Base-by-base conservation (phyloP, 768 basidiomycete genomes). In the Trametes gibbosa region DNA sequence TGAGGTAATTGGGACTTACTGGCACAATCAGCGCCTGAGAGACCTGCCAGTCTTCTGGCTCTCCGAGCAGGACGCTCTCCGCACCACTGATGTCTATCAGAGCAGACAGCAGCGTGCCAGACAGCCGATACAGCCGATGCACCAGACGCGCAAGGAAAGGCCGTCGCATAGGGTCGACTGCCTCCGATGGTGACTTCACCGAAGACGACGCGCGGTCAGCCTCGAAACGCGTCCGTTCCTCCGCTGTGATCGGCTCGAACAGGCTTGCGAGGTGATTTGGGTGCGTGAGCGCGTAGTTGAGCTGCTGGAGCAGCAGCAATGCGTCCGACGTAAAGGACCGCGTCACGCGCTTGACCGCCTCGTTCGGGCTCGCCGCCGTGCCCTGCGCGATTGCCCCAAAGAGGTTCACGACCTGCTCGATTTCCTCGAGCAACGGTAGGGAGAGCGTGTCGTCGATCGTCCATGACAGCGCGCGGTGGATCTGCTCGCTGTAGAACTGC, bases 221-320 rank as follows among this genome's bases (percentile, higher is more conserved):
- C 65, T 94, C 89, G 48, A 91, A 77, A 49, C 78, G 77, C 0
- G 73, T 73, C 7, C 88, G 82, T 65, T 96, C 95, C 12, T 92
- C 92, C 1, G 80, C 69, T 0, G 89, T 88, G 14, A 90, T 79
- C 6, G 92, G 87, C 58, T 95, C 92, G 64, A 95, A 77, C 25
- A 92, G 77, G 63, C 86, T 87, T 1, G 88, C 85, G 13, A 97
- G 80, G 65, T 94, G 88, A 66, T 95, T 90, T 7, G 95, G 95
- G 71, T 98, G 95, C 0, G 92, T 88, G 47, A 96, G 79, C 0
- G 92, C 90, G 63, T 95, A 94, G 71, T 94, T 95, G 61, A 97
- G 74, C 63, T 94, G 90, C 68, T 94, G 92, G 0, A 97, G 77
- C 24, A 96, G 82, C 32, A 84, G 76, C 19, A 95, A 73, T 0